Evolutionary conservation across 2,329 filamentous ascomycete genomes (phyloP), one percentile per base, ranked within the genome.

Genomic region (Cladosporium halotolerans): DNA sequence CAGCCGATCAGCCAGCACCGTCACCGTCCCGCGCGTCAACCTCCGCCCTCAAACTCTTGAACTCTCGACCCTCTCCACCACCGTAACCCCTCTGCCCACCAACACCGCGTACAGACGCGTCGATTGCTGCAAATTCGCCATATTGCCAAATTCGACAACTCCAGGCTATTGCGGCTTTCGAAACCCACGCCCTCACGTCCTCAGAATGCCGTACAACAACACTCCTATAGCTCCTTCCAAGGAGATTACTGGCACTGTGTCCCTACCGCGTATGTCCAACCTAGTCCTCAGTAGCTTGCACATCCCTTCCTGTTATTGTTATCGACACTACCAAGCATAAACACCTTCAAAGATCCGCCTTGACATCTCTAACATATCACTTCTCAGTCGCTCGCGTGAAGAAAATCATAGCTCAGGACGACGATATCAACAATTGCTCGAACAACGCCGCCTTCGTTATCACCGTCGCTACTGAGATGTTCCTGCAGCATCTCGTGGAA

Each of bases 361-460:
- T 4, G n/a, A 7, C 36, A 16, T 39, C 36, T 32, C 39, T 50
- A 33, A 50, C 47, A 36, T 9, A 42, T 43, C 14, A 23, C 14
- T 63, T 28, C 23, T 28, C 23, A 97, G 93, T 97, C 53, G 88
- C 93, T 14, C 83, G 93, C 64, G 89, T 99, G 55, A 96, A 96
- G 74, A 96, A 95, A 74, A 96, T 99, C 68, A 89, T 99, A 56
- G 81, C 83, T 45, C 81, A 89, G 54, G 93, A 99, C 70, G 83
- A 88, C 41, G 92, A 96, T 58, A 87, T 96, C 57, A 78, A 77
- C 58, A 82, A 88, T 67, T 95, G 89, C 70, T 95, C 91, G 44
- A 95, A 91, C 70, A 95, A 95, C 66, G 92, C 92, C 51, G 88
- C 91, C 16, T 97, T 97, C 69, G 84, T 92, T 54, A 95, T 97